A percentile compares a stretch with the other conserved stretches of the same genome.
phyloP scores from a whole-genome alignment of 371 early-diverging fungal species.

The Polyrhizophydium stewartii region DNA sequence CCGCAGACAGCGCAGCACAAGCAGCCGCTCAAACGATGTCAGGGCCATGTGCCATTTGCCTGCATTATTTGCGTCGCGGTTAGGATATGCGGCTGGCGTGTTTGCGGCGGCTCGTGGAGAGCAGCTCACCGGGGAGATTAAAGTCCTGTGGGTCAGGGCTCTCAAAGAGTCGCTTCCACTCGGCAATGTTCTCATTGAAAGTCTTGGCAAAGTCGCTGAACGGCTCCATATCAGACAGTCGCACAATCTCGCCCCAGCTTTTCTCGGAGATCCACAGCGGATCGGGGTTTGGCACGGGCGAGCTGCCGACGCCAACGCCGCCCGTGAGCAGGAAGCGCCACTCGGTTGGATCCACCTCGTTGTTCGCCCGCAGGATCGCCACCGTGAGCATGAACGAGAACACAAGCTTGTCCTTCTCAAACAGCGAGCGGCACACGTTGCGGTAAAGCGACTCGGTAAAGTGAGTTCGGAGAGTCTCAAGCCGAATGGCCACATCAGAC shows the following conservation, averaged over 20 bases:
- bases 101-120: too few relatives aligned
- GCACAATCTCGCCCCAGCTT: slow-evolving; percentile 40
- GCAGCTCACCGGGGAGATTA: slow-evolving; percentile 31
- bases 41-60: slow-evolving; percentile 34
- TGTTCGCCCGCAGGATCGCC: slow-evolving; percentile 34
- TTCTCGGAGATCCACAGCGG: slow-evolving; percentile 43
- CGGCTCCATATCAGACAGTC: slow-evolving; percentile 24
- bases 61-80: too few relatives aligned
- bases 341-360: slow-evolving; percentile 42
- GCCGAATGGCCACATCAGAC: slow-evolving; percentile 32
- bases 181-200: slow-evolving; percentile 27
- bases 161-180: slow-evolving; percentile 45
- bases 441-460: slow-evolving; percentile 46
- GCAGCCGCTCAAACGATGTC: slow-evolving; percentile 38
- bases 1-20: slow-evolving; percentile 40
- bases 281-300: slow-evolving; percentile 33
- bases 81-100: too few relatives aligned
- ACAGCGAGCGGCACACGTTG: slow-evolving; percentile 50
- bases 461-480: slow-evolving; percentile 31
- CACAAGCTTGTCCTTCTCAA: slow-evolving; percentile 55
- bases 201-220: slow-evolving; percentile 26
- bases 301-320: slow-evolving; percentile 34
- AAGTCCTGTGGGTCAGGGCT: slow-evolving; percentile 37
- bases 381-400: slow-evolving; percentile 46
- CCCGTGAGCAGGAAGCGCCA: slow-evolving; percentile 50